Conservation (phyloP, 148 eudicot genomes). For the Nepenthes mirabilis region DNA sequence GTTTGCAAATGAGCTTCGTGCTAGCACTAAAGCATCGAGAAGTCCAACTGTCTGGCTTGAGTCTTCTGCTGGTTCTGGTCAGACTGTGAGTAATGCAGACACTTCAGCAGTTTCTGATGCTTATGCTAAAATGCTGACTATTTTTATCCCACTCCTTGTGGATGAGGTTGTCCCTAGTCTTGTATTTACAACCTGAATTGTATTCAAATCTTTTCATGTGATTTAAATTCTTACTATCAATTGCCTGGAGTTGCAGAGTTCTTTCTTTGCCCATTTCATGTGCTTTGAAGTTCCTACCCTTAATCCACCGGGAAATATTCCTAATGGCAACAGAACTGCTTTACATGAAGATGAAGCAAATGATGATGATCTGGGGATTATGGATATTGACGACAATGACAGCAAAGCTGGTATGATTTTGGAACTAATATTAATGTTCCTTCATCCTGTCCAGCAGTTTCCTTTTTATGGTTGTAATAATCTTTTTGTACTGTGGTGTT, state of each 20-base stretch:
- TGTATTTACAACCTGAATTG: not conserved
- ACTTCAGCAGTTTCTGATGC: constrained; percentile 92
- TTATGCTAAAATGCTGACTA: constrained; percentile 79
- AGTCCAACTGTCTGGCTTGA: constrained; percentile 86
- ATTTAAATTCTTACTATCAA: constrained; percentile 9
- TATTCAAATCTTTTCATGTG: not conserved
- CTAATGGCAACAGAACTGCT: constrained; percentile 34
- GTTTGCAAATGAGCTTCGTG: constrained; percentile 95
- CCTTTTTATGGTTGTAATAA: not conserved
- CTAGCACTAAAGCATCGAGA: constrained; percentile 81
- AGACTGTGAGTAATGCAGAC: constrained; percentile 61
- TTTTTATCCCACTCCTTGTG: constrained; percentile 86
- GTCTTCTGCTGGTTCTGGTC: constrained; percentile 57
- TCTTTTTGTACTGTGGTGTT: not conserved
- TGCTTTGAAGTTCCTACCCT: constrained; percentile 96
- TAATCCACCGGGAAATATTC: constrained; percentile 58
- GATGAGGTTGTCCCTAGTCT: constrained; percentile 55
- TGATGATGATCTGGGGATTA: constrained; percentile 79
- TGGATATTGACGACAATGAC: constrained; percentile 82
- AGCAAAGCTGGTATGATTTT: constrained; percentile 35
- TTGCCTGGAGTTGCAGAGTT: constrained; percentile 52
- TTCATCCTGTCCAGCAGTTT: constrained; percentile 1
- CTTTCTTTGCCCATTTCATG: constrained; percentile 92
- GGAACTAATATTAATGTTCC: not conserved
- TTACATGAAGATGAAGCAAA: constrained; percentile 36